Evolutionary conservation across 805 yeast genomes (phyloP).

Genomic region (Metschnikowia lachancei): DNA sequence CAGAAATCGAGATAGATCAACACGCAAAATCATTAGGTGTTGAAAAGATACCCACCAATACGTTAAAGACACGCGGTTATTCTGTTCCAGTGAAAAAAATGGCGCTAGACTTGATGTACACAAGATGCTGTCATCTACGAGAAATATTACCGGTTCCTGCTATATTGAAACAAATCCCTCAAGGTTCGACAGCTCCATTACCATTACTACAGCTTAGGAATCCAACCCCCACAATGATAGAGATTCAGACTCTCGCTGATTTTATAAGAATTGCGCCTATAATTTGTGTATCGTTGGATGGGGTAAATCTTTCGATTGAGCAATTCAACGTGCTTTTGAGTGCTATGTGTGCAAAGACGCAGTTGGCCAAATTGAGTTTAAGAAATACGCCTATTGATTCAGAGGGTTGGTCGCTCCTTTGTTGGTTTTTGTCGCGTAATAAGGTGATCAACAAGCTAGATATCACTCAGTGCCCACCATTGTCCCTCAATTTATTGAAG

Average conservation of each 20-base stretch:
- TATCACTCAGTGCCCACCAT: conserved; percentile 63
- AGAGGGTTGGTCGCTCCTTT: conserved; percentile 75
- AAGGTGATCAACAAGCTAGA: conserved; percentile 58
- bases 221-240: conserved; percentile 88
- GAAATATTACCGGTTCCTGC: conserved; percentile 93
- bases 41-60: too few species aligned
- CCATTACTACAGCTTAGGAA: conserved; percentile 70
- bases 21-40: too few species aligned
- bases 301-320: conserved; percentile 67
- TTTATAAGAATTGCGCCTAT: conserved; percentile 84
- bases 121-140: conserved; percentile 88
- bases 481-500: conserved; percentile 39
- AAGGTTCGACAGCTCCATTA: conserved; percentile 73
- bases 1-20: too few species aligned
- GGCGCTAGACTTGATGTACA: conserved; percentile 73
- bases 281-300: conserved; percentile 71
- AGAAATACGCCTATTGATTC: conserved; percentile 72
- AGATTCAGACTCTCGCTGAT: conserved; percentile 83
- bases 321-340: conserved; percentile 75
- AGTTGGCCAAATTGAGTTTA: conserved; percentile 69
- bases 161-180: conserved; percentile 75
- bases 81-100: conserved; percentile 39
- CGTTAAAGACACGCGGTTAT: conserved; percentile 15
- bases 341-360: conserved; percentile 63
- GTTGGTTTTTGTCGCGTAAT: conserved; percentile 70